These are phyloP conservation scores for Asterionellopsis glacialis DNA, from an alignment of 108 stramenopile species.

Conservation along the genomic window DNA sequence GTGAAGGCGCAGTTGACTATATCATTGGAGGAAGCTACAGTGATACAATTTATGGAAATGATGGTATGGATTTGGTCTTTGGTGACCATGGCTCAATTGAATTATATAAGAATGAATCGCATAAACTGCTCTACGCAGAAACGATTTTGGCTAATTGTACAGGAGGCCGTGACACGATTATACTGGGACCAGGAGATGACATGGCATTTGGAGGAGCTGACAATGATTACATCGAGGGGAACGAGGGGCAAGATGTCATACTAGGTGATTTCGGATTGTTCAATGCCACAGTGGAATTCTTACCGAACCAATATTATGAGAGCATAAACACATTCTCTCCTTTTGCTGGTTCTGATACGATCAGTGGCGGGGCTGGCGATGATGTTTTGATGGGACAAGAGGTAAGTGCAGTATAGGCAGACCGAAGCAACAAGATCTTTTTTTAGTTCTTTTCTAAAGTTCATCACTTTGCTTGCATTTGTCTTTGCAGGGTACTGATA, in stretches of 20 bases:
- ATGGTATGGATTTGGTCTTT: slow-evolving; percentile 20
- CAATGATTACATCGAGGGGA: slow-evolving; percentile 21
- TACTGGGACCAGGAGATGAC: slow-evolving; percentile 19
- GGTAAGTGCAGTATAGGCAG: no score
- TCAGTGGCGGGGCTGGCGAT: slow-evolving; percentile 9
- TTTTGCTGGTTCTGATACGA: slow-evolving; percentile 14
- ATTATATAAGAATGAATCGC: slow-evolving; percentile 11
- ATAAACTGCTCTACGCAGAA: slow-evolving; percentile 17
- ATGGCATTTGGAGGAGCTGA: slow-evolving; percentile 31
- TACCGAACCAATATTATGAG: background rate
- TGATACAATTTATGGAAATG: slow-evolving; percentile 13
- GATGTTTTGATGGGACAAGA: no score
- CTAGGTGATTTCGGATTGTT: slow-evolving; percentile 19
- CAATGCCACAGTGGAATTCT: background rate
- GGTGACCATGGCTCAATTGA: slow-evolving; percentile 22
- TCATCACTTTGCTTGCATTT: background rate
- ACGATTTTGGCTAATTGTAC: slow-evolving; percentile 12
- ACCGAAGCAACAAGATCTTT: no score
- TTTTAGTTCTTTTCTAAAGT: background rate
- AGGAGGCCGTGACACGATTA: slow-evolving; percentile 18
- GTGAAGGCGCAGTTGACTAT: slow-evolving; percentile 16
- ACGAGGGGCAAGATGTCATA: slow-evolving; percentile 23
- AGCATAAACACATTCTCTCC: background rate
- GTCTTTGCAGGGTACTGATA: slow-evolving; percentile 6
- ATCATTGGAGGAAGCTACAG: slow-evolving; percentile 12